Percentiles rank a stretch among this genome's conserved stretches.
Evolutionary conservation across 1,284 basidiomycete species (phyloP).

Genomic region (Ustilago nuda): DNA sequence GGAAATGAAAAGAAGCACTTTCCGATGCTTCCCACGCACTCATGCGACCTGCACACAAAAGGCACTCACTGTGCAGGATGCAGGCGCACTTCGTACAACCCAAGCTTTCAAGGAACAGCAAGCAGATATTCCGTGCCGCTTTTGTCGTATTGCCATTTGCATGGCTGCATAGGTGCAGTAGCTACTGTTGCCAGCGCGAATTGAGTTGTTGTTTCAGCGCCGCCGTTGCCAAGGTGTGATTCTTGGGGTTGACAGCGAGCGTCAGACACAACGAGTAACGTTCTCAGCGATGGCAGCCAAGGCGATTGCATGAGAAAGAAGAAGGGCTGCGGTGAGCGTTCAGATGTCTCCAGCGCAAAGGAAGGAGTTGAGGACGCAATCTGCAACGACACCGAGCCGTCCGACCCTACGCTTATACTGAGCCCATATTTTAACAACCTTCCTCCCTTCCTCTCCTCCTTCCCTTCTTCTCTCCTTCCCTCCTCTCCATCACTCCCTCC

Average conservation of each 20-base stretch:
- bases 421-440: neutral
- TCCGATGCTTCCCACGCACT: neutral
- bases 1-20: neutral
- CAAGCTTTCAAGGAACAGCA: constrained; percentile 1
- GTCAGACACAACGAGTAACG: neutral
- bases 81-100: neutral
- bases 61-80: constrained; percentile 1
- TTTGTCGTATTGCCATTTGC: neutral
- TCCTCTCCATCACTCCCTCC: constrained; percentile 7
- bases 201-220: neutral
- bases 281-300: neutral
- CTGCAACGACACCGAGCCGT: constrained; percentile 31
- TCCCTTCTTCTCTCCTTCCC: constrained; percentile 4
- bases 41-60: constrained; percentile 2
- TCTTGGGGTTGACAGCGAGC: neutral
- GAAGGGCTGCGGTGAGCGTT: neutral
- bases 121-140: constrained; percentile 1
- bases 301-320: neutral
- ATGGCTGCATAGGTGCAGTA: neutral
- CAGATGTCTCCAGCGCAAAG: neutral
- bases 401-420: constrained; percentile 9
- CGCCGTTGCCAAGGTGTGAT: constrained; percentile 14
- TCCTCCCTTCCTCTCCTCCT: neutral
- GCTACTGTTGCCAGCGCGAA: neutral
- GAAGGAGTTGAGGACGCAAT: neutral